These are phyloP conservation scores for Voacanga thouarsii DNA, from an alignment of 257 asterid species.

Conservation along the genomic window DNA sequence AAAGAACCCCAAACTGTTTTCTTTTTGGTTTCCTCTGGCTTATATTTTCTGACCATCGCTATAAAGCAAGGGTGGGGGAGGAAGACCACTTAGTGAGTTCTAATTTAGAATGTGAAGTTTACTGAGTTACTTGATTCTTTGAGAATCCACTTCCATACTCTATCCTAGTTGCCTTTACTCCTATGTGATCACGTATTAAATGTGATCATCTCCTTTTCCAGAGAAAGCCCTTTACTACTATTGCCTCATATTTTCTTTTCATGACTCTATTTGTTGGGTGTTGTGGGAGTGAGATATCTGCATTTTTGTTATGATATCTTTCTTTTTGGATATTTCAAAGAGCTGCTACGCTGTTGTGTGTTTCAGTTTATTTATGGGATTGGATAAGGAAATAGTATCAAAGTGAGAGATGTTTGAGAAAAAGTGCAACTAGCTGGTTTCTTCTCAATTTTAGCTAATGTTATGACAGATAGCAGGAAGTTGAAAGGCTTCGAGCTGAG, in stretches of 20 bases:
- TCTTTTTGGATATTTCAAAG: neutral
- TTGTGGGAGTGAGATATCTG: constrained; percentile 1
- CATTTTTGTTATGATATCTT: neutral
- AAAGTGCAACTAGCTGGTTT: constrained; percentile 20
- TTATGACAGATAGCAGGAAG: constrained; percentile 95
- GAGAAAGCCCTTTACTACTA: neutral
- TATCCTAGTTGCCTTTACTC: neutral
- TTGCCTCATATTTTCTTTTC: neutral
- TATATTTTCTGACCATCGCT: neutral
- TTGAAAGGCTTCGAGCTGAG: constrained; percentile 89
- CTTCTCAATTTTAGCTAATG: constrained; percentile 56
- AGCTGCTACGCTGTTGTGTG: neutral
- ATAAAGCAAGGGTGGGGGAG: neutral
- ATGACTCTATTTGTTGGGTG: neutral
- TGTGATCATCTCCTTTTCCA: neutral
- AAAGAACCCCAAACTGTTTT: neutral
- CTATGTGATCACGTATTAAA: neutral
- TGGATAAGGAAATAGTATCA: neutral
- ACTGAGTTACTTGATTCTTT: neutral
- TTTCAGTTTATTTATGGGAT: neutral
- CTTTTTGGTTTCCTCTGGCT: neutral
- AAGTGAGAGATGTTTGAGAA: neutral
- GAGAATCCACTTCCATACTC: neutral
- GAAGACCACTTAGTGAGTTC: neutral
- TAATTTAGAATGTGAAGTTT: neutral